Evolutionary conservation across 371 early-diverging fungal species (phyloP).

Genomic region (Mortierella sp.): DNA sequence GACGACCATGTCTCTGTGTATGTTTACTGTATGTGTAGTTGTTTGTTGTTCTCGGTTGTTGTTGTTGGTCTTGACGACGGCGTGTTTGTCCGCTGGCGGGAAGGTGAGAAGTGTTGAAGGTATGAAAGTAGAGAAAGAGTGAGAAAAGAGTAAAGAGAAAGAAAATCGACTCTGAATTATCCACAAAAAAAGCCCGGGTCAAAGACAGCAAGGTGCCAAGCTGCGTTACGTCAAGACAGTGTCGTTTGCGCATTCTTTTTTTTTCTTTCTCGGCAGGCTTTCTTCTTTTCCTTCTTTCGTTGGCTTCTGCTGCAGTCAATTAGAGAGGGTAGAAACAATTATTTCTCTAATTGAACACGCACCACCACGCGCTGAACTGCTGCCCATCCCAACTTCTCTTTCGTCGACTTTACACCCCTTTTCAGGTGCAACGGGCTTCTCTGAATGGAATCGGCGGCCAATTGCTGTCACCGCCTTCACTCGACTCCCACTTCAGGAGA

Average conservation of each 20-base stretch:
- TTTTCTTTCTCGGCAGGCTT: not conserved
- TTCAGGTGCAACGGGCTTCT: too few species aligned
- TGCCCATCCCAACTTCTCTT: not conserved
- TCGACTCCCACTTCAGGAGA: too few species aligned
- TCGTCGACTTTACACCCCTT: too few species aligned
- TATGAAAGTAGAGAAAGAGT: not conserved
- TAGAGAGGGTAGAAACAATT: not conserved
- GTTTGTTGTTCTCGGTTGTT: not conserved
- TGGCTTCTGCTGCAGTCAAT: not conserved
- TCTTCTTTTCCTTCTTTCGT: not conserved
- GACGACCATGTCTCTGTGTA: constrained; percentile 44
- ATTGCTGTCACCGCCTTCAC: too few species aligned
- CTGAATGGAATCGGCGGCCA: too few species aligned
- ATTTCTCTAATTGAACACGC: not conserved
- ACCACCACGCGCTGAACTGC: not conserved
- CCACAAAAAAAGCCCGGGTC: not conserved
- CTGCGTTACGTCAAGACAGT: not conserved
- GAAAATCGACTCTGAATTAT: constrained; percentile 8
- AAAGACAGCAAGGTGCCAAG: not conserved
- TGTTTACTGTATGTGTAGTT: not conserved
- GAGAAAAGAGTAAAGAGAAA: not conserved
- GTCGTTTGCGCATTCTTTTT: not conserved
- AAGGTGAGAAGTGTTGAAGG: not conserved
- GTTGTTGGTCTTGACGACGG: not conserved
- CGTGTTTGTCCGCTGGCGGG: not conserved